phyloP scores from a whole-genome alignment of 2,329 filamentous ascomycete species.

The Aspergillus sp. region DNA sequence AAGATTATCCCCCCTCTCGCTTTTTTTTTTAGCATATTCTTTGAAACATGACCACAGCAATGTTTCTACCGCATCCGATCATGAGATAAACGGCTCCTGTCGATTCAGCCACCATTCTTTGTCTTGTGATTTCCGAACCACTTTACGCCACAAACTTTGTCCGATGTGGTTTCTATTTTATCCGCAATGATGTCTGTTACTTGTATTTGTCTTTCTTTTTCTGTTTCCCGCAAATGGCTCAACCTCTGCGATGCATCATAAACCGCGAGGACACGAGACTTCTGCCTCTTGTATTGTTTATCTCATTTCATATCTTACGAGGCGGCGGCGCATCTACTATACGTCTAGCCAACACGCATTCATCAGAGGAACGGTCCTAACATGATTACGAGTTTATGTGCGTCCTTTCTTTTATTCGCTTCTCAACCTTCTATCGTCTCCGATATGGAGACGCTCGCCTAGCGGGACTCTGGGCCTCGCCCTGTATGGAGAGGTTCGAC shows the following conservation, averaged over 20 bases:
- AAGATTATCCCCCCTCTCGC: background rate
- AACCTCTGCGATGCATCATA: slow-evolving; percentile 41
- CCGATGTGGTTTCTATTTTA: background rate
- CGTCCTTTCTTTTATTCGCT: slow-evolving; percentile 8
- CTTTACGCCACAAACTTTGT: background rate
- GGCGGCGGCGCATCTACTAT: background rate
- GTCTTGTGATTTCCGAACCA: background rate
- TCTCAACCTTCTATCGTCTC: background rate
- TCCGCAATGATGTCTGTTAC: background rate
- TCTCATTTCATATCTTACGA: slow-evolving; percentile 8
- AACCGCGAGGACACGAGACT: slow-evolving; percentile 34
- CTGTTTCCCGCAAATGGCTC: slow-evolving; percentile 18
- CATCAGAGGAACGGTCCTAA: background rate
- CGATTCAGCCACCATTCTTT: background rate
- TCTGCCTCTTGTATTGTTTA: slow-evolving; percentile 20
- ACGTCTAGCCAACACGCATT: slow-evolving; percentile 9
- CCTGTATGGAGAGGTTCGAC: slow-evolving; percentile 7
- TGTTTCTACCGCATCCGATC: background rate
- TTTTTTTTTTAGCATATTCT: background rate
- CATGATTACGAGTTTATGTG: slow-evolving; percentile 25
- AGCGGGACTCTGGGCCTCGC: background rate
- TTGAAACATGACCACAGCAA: background rate
- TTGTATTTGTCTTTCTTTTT: background rate
- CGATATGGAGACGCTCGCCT: slow-evolving; percentile 3
- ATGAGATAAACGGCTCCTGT: background rate